Conservation (phyloP, 768 basidiomycete species). For the Leccinum barrowsii region DNA sequence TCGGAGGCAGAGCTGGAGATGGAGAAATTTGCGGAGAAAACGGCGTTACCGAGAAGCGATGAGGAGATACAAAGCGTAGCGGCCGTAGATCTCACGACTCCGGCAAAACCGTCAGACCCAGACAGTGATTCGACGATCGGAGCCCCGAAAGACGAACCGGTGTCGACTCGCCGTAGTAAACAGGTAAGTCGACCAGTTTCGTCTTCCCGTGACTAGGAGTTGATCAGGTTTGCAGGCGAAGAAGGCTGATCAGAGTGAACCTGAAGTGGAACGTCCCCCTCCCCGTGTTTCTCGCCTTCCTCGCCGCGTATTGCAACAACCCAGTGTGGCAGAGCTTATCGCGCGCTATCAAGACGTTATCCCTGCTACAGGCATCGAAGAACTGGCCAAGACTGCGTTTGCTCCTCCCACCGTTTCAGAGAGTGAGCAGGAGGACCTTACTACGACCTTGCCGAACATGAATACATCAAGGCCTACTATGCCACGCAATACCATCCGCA, state of each 20-base stretch:
- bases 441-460: constrained; percentile 22
- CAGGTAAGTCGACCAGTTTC: constrained; percentile 26
- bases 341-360: constrained; percentile 77
- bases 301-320: constrained; percentile 50
- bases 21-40: constrained; percentile 24
- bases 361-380: constrained; percentile 68
- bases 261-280: constrained; percentile 17
- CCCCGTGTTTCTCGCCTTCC: constrained; percentile 58
- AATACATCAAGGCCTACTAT: constrained; percentile 22
- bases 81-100: constrained; percentile 8
- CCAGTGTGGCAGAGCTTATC: constrained; percentile 82
- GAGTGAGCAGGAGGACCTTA: constrained; percentile 68
- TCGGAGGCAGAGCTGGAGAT: constrained; percentile 57
- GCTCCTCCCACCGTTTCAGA: constrained; percentile 60
- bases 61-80: constrained; percentile 12
- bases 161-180: constrained; percentile 13
- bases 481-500: constrained; percentile 39
- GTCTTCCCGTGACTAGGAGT: background rate
- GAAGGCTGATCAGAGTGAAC: constrained; percentile 24
- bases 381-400: constrained; percentile 67
- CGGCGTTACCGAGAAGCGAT: constrained; percentile 13
- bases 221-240: constrained; percentile 16
- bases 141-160: constrained; percentile 36
- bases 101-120: constrained; percentile 49
- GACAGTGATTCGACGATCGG: constrained; percentile 88